Evolutionary conservation across 2,329 filamentous ascomycete species (phyloP).

Genomic region (Cercospora sp.): DNA sequence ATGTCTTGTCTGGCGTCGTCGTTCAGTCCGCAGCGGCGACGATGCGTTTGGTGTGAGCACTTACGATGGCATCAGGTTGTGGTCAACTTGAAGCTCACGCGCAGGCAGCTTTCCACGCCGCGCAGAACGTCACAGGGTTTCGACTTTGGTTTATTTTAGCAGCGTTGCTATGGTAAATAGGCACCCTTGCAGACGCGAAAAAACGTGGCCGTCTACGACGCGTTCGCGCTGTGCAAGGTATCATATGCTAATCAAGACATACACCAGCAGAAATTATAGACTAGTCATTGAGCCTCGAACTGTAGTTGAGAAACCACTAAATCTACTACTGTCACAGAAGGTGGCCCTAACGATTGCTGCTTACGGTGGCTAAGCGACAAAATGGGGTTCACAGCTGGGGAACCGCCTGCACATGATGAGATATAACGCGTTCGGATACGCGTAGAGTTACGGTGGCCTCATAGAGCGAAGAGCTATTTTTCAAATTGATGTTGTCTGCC

Average conservation of each 20-base stretch:
- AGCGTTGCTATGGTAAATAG: background rate
- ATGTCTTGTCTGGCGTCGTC: background rate
- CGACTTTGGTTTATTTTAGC: background rate
- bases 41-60: background rate
- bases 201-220: background rate
- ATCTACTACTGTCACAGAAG: too few relatives aligned
- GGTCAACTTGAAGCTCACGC: background rate
- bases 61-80: constrained; percentile 3
- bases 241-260: background rate
- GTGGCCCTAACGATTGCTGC: too few relatives aligned
- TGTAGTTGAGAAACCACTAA: too few relatives aligned
- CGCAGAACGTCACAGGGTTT: constrained; percentile 5
- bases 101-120: background rate
- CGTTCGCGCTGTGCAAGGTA: background rate
- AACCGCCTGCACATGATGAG: background rate
- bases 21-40: background rate
- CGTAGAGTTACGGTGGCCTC: too few relatives aligned
- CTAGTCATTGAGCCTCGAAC: background rate
- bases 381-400: too few relatives aligned
- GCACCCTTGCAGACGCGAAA: background rate
- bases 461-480: too few relatives aligned
- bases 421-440: background rate
- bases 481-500: too few relatives aligned
- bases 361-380: too few relatives aligned
- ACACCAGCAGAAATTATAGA: background rate